Base-by-base conservation (phyloP, 495 filamentous ascomycete genomes). In the Cercophora scortea region DNA sequence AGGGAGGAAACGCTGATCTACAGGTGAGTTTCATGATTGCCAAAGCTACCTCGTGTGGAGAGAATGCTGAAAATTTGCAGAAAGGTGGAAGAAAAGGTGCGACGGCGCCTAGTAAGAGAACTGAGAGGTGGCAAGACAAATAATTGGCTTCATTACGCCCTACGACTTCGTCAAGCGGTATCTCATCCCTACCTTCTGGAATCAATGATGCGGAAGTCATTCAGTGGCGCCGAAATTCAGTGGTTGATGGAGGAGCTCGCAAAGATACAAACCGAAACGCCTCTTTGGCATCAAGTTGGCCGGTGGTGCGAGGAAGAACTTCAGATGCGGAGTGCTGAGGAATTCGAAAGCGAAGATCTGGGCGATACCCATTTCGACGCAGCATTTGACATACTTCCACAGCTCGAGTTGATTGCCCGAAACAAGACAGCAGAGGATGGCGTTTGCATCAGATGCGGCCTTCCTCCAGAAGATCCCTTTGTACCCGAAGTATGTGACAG, bases 101-200 rank as follows among this genome's bases (percentile, higher is more conserved):
- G 25, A 25, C 2, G 5, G 25, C 25, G 25, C 25, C 5, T 25
- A 5, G 25, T 5, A 2, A 5, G 2, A 5, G 25, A 25, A 5
- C 25, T 25, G 25, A 25, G 25, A 25, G 25, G 5, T 25, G 25
- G 25, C 5, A 5, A 5, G 5, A 25, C 5, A 25, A 25, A 5
- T 25, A 46, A 34, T 12, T 46, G 32, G 19, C 32, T 46, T 46
- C 9, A 33, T 34, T 3, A 1, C 12, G 44, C 13, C 8, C 42
- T 51, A 7, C 32, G 52, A 12, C 52, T 60, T 17, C 52, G 57
- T 12, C 57, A 60, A 50, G 54, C 58, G 11, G 53, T 48, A 8
- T 50, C 56, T 1, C 58, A 63, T 42, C 57, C 52, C 1, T 62
- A 54, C 25, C 57, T 62, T 7, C n/a, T 59, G 18, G 57, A 60